phyloP scores from a whole-genome alignment of 768 basidiomycete species.

The Dictyophora rubrovolvata region DNA sequence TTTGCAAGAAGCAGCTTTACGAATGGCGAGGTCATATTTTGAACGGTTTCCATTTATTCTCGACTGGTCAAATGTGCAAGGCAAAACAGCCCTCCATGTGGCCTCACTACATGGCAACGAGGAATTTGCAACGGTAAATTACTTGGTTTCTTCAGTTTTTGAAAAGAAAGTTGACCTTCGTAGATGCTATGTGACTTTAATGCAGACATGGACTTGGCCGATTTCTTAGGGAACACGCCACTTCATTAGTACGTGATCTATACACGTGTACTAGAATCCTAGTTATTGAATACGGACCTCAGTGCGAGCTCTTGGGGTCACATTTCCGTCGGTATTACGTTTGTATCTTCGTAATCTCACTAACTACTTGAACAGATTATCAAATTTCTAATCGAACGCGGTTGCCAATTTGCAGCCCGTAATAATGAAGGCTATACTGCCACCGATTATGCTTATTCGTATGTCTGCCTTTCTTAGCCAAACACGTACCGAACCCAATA shows the following conservation, averaged over 20 bases:
- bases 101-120: conserved; percentile 85
- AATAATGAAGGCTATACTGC: conserved; percentile 91
- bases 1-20: conserved; percentile 58
- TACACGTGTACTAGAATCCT: neutral
- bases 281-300: conserved; percentile 1
- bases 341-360: conserved; percentile 12
- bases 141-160: neutral
- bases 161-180: neutral
- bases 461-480: conserved; percentile 20
- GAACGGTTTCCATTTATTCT: conserved; percentile 80
- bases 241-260: conserved; percentile 70
- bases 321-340: conserved; percentile 45
- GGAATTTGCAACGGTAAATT: conserved; percentile 71
- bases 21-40: conserved; percentile 82
- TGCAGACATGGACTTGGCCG: conserved; percentile 82
- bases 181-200: conserved; percentile 88
- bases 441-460: conserved; percentile 89
- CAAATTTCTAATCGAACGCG: conserved; percentile 78
- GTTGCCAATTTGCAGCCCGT: conserved; percentile 70
- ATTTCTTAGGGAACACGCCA: conserved; percentile 87
- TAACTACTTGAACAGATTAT: conserved; percentile 44
- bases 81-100: conserved; percentile 84
- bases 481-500: conserved; percentile 13
- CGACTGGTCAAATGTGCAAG: conserved; percentile 87
- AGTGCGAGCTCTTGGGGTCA: conserved; percentile 88